phyloP scores from a whole-genome alignment of 2,329 filamentous ascomycete genomes.

The Gaeumannomyces tritici region DNA sequence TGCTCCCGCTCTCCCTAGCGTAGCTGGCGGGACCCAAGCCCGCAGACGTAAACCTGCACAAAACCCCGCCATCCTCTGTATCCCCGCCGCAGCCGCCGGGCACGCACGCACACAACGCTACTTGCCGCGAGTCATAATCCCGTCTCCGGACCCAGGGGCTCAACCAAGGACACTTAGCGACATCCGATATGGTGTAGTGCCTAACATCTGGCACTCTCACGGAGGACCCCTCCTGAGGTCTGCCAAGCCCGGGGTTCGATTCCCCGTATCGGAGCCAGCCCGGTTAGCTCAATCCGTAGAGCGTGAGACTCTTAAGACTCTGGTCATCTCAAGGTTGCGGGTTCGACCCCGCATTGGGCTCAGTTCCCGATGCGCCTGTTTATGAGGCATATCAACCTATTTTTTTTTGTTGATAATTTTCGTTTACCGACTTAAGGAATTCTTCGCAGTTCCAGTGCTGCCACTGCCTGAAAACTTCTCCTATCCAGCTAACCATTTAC shows the following conservation, averaged over 20 bases:
- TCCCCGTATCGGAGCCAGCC: constrained; percentile 19
- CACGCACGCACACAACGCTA: not conserved
- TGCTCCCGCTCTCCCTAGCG: not conserved
- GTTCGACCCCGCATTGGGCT: constrained; percentile 37
- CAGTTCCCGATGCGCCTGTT: constrained; percentile 21
- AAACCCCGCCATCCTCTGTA: not conserved
- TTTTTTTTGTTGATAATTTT: not conserved
- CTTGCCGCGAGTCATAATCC: not conserved
- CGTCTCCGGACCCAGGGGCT: too few species aligned
- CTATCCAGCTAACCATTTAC: too few species aligned
- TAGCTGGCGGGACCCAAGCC: too few species aligned
- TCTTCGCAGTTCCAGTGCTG: too few species aligned
- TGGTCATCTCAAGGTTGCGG: constrained; percentile 20
- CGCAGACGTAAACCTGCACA: too few species aligned
- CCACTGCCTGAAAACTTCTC: too few species aligned
- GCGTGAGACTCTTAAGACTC: constrained; percentile 56
- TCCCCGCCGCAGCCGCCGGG: too few species aligned
- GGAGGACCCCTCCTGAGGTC: not conserved
- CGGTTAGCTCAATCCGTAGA: constrained; percentile 63
- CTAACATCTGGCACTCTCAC: not conserved
- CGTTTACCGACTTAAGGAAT: too few species aligned
- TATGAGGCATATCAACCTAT: not conserved
- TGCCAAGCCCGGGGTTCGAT: constrained; percentile 3
- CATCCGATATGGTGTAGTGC: not conserved
- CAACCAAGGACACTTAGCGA: not conserved